A percentile compares a stretch with the other conserved stretches of the same genome.
phyloP scores from a whole-genome alignment of 2,329 filamentous ascomycete genomes.

The Cercospora zeina region DNA sequence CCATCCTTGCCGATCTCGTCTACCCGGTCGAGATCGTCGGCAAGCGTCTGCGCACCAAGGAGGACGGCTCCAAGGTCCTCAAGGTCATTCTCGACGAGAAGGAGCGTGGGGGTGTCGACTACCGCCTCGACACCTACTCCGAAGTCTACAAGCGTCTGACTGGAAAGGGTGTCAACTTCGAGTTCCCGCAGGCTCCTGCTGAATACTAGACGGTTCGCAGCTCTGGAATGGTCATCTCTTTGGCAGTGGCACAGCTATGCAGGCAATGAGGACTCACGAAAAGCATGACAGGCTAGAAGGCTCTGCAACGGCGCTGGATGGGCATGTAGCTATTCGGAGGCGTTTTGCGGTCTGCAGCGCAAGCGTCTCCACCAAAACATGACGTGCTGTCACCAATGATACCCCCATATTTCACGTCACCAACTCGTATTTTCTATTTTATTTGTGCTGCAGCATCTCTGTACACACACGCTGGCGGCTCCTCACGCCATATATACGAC shows the following conservation, averaged over 20 bases:
- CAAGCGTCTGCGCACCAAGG: constrained; percentile 97
- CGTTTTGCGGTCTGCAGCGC: background rate
- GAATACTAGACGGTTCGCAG: constrained; percentile 63
- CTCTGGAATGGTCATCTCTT: background rate
- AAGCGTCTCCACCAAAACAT: background rate
- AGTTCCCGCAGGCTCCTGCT: constrained; percentile 85
- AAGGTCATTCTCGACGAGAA: constrained; percentile 99
- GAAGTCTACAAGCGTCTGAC: constrained; percentile 99
- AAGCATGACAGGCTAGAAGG: background rate
- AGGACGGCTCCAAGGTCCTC: constrained; percentile 96
- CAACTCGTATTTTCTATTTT: background rate
- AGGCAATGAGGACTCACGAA: background rate
- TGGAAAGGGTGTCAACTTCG: constrained; percentile 93
- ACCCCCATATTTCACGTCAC: background rate
- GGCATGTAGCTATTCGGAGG: background rate
- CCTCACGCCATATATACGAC: background rate
- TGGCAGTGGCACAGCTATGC: background rate
- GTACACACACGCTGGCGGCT: background rate
- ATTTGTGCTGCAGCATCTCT: background rate
- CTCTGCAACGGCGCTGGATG: background rate
- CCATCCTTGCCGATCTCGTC: constrained; percentile 96
- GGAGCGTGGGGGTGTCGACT: constrained; percentile 98
- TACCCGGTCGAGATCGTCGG: constrained; percentile 99
- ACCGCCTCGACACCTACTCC: constrained; percentile 98
- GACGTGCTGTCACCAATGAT: constrained; percentile 6